Conservation (phyloP, 2,329 filamentous ascomycete species). For the Nemania abortiva region DNA sequence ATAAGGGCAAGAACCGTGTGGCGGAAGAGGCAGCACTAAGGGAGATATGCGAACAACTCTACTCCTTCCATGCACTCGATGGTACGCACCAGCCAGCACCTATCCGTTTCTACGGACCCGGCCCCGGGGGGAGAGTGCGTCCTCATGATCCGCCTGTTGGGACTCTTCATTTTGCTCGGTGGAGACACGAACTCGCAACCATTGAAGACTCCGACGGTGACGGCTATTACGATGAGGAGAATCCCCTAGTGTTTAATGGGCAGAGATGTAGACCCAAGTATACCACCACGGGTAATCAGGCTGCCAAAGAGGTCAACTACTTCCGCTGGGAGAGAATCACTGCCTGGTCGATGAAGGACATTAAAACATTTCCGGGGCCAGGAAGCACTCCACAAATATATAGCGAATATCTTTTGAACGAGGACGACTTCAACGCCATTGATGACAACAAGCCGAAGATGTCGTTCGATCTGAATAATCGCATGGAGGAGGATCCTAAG, state of each 20-base stretch:
- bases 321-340: constrained; percentile 32
- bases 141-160: constrained; percentile 23
- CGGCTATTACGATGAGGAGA: constrained; percentile 22
- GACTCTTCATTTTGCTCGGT: constrained; percentile 33
- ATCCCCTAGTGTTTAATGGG: constrained; percentile 6
- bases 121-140: constrained; percentile 25
- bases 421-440: constrained; percentile 26
- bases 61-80: background rate
- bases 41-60: constrained; percentile 8
- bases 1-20: background rate
- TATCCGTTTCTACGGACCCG: constrained; percentile 33
- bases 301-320: constrained; percentile 26
- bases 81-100: constrained; percentile 15
- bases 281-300: constrained; percentile 2
- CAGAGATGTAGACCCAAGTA: constrained; percentile 26
- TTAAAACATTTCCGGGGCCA: constrained; percentile 17
- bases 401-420: constrained; percentile 34
- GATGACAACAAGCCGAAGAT: constrained; percentile 3
- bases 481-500: constrained; percentile 9
- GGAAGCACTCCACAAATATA: background rate
- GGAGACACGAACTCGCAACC: constrained; percentile 17
- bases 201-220: constrained; percentile 10
- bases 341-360: background rate
- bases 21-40: background rate
- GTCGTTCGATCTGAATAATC: constrained; percentile 10